phyloP scores from a whole-genome alignment of 2,329 filamentous ascomycete genomes.

The Metarhizium robertsii region DNA sequence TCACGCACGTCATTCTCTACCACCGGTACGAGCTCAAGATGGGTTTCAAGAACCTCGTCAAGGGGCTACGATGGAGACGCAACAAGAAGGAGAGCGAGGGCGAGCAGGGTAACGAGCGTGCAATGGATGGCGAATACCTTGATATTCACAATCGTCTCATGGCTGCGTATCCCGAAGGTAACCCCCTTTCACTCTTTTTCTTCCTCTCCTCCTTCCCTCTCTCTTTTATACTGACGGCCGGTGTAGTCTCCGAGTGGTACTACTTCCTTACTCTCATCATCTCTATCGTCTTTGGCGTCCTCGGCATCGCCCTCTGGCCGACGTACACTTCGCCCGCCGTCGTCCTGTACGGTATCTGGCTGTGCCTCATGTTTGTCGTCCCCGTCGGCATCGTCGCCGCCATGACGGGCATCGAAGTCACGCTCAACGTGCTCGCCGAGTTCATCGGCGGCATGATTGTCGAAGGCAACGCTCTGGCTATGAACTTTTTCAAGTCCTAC shows the following conservation, averaged over 20 bases:
- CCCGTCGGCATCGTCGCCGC: constrained; percentile 34
- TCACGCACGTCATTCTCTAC: constrained; percentile 31
- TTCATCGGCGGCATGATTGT: constrained; percentile 35
- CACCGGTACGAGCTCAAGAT: constrained; percentile 28
- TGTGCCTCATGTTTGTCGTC: constrained; percentile 32
- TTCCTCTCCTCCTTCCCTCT: neutral
- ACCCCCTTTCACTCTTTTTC: neutral
- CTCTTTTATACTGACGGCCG: no score
- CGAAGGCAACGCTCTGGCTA: constrained; percentile 33
- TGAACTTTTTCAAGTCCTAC: constrained; percentile 38
- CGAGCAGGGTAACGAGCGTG: constrained; percentile 3
- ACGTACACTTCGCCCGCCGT: constrained; percentile 33
- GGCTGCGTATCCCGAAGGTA: constrained; percentile 30
- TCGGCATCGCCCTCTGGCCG: constrained; percentile 27
- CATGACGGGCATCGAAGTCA: constrained; percentile 31
- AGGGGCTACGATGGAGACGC: constrained; percentile 13
- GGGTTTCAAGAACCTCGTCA: constrained; percentile 23
- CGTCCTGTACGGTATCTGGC: constrained; percentile 31
- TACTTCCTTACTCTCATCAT: constrained; percentile 25
- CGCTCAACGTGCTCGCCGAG: constrained; percentile 37
- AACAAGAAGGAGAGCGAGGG: constrained; percentile 13
- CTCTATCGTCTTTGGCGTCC: constrained; percentile 24
- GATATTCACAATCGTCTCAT: constrained; percentile 39
- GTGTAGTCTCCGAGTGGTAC: constrained; percentile 35
- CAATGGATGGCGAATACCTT: constrained; percentile 9